These are phyloP conservation scores for Nepenthes alata DNA, from an alignment of 179 eudicot species.

Conservation along the genomic window DNA sequence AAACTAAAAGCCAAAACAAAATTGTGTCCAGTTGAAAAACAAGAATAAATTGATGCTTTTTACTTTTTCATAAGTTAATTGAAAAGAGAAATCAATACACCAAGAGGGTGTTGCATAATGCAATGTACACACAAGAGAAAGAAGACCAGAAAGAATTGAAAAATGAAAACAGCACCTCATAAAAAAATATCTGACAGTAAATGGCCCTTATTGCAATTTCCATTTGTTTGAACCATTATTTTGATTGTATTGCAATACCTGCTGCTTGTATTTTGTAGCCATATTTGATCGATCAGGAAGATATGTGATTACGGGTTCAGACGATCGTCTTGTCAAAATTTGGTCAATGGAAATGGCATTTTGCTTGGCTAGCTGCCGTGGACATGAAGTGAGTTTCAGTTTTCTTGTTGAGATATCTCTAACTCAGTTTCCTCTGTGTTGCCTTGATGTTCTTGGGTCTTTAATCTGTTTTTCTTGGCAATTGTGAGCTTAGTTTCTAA, in stretches of 20 bases:
- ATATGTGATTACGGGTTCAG: constrained; percentile 91
- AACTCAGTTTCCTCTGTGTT: constrained; percentile 2
- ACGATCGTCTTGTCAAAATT: constrained; percentile 81
- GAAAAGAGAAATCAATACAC: no score
- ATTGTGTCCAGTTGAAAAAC: no score
- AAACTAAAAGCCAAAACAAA: no score
- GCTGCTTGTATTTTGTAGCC: constrained; percentile 34
- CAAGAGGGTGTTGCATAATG: not conserved
- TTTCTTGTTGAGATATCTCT: not conserved
- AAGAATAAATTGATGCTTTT: no score
- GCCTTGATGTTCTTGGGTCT: constrained; percentile 1
- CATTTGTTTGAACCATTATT: not conserved
- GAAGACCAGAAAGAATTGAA: no score
- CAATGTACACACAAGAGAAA: not conserved
- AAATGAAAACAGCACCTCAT: no score
- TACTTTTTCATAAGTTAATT: no score
- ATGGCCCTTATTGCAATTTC: no score
- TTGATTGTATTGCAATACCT: not conserved
- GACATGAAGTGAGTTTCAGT: constrained; percentile 68
- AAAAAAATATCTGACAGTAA: no score
- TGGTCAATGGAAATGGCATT: constrained; percentile 97
- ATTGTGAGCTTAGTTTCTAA: not conserved
- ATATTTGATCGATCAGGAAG: constrained; percentile 80
- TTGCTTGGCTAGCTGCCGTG: constrained; percentile 92
- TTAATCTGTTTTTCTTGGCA: constrained; percentile 1